phyloP scores from a whole-genome alignment of 768 basidiomycete genomes.

The Podaxis sp. region DNA sequence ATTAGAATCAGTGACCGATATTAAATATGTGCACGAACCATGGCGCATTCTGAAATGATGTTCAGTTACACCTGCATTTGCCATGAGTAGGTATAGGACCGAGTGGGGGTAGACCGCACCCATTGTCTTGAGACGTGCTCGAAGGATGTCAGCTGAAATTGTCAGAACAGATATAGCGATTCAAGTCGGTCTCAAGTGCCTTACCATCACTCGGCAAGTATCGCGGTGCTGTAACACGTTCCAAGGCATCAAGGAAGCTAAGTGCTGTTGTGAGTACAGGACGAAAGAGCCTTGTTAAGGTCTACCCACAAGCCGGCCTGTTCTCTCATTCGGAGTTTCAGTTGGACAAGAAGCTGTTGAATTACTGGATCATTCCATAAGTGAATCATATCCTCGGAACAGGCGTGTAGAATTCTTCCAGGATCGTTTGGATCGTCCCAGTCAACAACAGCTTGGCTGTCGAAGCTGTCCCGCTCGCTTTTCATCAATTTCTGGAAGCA shows the following conservation, averaged over 20 bases:
- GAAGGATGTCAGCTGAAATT: slow-evolving; percentile 63
- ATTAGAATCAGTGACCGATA: slow-evolving; percentile 3
- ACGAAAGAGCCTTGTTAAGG: neutral
- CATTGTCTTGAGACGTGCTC: slow-evolving; percentile 65
- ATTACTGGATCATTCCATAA: slow-evolving; percentile 65
- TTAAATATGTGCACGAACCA: slow-evolving; percentile 29
- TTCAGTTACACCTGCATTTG: slow-evolving; percentile 57
- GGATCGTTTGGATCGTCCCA: slow-evolving; percentile 57
- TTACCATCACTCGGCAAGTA: slow-evolving; percentile 66
- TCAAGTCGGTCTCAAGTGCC: slow-evolving; percentile 28
- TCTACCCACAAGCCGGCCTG: slow-evolving; percentile 66
- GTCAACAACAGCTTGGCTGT: slow-evolving; percentile 23
- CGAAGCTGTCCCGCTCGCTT: neutral
- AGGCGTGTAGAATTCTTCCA: slow-evolving; percentile 53
- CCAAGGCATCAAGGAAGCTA: slow-evolving; percentile 71
- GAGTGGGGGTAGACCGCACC: slow-evolving; percentile 24
- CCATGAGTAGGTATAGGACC: neutral
- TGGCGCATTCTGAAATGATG: slow-evolving; percentile 62
- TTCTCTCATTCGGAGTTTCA: slow-evolving; percentile 63
- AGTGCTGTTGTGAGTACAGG: neutral
- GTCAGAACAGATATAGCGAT: neutral
- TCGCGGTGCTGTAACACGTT: slow-evolving; percentile 56
- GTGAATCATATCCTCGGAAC: slow-evolving; percentile 60
- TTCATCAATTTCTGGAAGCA: slow-evolving; percentile 29
- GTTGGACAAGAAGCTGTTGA: slow-evolving; percentile 46